phyloP scores from a whole-genome alignment of 2,329 filamentous ascomycete genomes.

The Cladophialophora chaetospira region DNA sequence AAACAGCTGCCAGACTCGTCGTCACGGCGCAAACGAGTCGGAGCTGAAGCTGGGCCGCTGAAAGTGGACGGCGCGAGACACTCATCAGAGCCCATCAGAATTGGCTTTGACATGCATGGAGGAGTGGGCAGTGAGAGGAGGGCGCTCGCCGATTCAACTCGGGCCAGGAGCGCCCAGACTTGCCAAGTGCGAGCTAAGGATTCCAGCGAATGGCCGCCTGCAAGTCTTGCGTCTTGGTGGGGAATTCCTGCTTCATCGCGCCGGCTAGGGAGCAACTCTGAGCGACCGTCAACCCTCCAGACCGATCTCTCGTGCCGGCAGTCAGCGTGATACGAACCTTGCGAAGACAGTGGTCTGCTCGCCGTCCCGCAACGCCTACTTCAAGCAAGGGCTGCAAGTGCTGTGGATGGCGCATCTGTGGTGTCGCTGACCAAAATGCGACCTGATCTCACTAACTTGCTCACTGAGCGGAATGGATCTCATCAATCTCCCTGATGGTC shows the following conservation, averaged over 20 bases:
- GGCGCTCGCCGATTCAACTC: neutral
- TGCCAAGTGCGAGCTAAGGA: neutral
- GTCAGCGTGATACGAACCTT: slow-evolving; percentile 21
- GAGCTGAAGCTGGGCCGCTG: neutral
- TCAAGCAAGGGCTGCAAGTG: neutral
- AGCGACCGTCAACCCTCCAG: neutral
- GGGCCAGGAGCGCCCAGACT: neutral
- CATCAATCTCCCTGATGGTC: slow-evolving; percentile 9
- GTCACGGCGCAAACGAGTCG: neutral
- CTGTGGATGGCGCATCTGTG: neutral
- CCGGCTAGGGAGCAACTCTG: slow-evolving; percentile 3
- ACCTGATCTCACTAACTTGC: neutral
- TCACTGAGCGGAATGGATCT: neutral
- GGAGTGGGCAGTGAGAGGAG: neutral
- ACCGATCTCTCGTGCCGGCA: neutral
- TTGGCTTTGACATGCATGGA: neutral
- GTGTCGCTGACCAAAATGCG: neutral
- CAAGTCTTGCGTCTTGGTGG: neutral
- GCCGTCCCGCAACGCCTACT: neutral
- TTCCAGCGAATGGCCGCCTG: neutral
- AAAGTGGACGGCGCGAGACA: too few species aligned
- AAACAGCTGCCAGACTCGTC: neutral
- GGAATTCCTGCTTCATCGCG: slow-evolving; percentile 1
- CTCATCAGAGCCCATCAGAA: neutral
- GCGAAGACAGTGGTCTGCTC: neutral